Percentiles rank a stretch among this genome's conserved stretches.
Evolutionary conservation across 2,329 filamentous ascomycete genomes (phyloP).

Genomic region (Dichotomopilus funicola): DNA sequence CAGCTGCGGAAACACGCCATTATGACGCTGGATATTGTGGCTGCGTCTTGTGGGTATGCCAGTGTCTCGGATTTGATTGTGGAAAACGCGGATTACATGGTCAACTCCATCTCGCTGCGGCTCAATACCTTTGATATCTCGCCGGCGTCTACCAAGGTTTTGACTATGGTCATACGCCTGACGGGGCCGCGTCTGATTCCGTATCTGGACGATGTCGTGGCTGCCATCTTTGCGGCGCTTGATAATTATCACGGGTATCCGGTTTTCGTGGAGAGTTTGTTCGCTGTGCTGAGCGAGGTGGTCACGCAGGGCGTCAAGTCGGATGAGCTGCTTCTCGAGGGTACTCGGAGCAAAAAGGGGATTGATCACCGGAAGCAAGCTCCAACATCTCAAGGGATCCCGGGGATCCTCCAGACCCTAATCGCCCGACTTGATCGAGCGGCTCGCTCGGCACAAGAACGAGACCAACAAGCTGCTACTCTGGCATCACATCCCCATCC

Average conservation of each 20-base stretch:
- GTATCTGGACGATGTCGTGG: conserved; percentile 85
- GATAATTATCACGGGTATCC: conserved; percentile 94
- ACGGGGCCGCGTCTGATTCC: conserved; percentile 76
- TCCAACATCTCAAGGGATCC: conserved; percentile 32
- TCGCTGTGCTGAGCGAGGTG: conserved; percentile 73
- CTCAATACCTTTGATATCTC: conserved; percentile 90
- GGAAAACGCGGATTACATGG: conserved; percentile 90
- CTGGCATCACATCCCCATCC: conserved; percentile 28
- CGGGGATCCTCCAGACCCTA: conserved; percentile 50
- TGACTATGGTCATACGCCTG: conserved; percentile 89
- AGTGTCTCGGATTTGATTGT: conserved; percentile 75
- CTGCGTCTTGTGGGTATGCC: conserved; percentile 64
- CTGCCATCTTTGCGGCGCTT: conserved; percentile 85
- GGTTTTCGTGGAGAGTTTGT: conserved; percentile 75
- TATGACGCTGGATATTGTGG: conserved; percentile 73
- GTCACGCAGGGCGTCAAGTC: conserved; percentile 72
- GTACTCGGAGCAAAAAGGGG: no score
- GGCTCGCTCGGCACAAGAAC: conserved; percentile 26
- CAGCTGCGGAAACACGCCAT: conserved; percentile 75
- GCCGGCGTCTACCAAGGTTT: conserved; percentile 80
- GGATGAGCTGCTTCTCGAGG: conserved; percentile 40
- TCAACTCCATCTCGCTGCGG: conserved; percentile 83
- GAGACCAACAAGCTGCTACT: conserved; percentile 24
- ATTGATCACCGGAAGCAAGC: conserved; percentile 39
- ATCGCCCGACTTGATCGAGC: conserved; percentile 52